A percentile compares a stretch with the other conserved stretches of the same genome.
phyloP scores from a whole-genome alignment of 1,284 basidiomycete species.

The Cryptococcus sp. region DNA sequence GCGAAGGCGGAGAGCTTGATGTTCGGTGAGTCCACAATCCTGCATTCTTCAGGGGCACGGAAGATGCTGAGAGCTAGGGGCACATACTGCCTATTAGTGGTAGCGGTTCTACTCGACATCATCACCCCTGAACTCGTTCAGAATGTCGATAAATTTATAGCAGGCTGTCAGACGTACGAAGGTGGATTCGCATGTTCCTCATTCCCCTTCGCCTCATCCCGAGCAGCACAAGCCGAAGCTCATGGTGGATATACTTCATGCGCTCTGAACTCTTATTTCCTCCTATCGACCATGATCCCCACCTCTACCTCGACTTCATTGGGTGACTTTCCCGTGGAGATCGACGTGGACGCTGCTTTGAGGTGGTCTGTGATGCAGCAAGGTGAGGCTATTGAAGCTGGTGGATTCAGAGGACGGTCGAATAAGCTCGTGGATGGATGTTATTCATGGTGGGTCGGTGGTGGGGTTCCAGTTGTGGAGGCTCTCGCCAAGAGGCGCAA shows the following conservation, averaged over 20 bases:
- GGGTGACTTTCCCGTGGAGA: constrained; percentile 41
- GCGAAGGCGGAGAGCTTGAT: constrained; percentile 85
- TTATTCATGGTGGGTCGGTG: constrained; percentile 98
- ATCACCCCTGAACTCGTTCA: constrained; percentile 79
- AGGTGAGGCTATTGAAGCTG: constrained; percentile 73
- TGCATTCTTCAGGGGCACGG: background rate
- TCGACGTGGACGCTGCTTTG: constrained; percentile 62
- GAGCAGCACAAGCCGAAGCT: constrained; percentile 71
- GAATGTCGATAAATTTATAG: constrained; percentile 51
- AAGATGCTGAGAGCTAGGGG: constrained; percentile 52
- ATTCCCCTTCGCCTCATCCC: constrained; percentile 36
- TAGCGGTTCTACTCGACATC: constrained; percentile 69
- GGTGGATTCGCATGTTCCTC: constrained; percentile 88
- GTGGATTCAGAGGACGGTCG: constrained; percentile 87
- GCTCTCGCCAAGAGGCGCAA: constrained; percentile 52
- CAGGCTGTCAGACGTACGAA: constrained; percentile 89
- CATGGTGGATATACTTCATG: constrained; percentile 98
- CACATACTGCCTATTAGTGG: constrained; percentile 68
- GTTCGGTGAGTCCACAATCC: constrained; percentile 60
- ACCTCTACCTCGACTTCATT: constrained; percentile 12
- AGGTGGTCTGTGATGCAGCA: constrained; percentile 88
- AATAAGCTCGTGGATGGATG: constrained; percentile 99
- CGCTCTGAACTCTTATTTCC: constrained; percentile 75
- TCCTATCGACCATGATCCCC: constrained; percentile 51
- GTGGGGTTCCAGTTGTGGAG: constrained; percentile 76